Percentiles rank a stretch among this genome's conserved stretches.
phyloP scores from a whole-genome alignment of 495 filamentous ascomycete genomes.

The Tuber aestivum region DNA sequence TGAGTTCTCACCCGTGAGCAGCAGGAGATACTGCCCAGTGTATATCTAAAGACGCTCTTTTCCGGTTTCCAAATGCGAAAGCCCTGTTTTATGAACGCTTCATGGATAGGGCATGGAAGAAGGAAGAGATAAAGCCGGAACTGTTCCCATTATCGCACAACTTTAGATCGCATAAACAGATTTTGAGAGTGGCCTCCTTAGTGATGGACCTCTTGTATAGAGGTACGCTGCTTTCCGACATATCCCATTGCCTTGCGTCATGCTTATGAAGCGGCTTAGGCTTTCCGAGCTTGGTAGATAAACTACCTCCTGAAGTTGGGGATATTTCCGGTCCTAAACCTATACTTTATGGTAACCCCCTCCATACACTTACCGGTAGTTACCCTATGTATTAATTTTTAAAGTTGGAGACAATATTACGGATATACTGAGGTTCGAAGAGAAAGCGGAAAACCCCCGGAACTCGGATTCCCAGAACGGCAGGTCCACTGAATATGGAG shows the following conservation, averaged over 20 bases:
- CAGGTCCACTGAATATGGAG: conserved; percentile 44
- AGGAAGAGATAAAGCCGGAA: conserved; percentile 37
- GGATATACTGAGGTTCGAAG: not conserved
- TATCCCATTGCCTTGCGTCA: not conserved
- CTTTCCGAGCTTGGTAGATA: conserved; percentile 47
- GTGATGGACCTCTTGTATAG: conserved; percentile 42
- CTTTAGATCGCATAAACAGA: conserved; percentile 48
- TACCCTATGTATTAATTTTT: not conserved
- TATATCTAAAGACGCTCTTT: conserved; percentile 48
- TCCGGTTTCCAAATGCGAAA: conserved; percentile 47
- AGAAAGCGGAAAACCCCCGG: not conserved
- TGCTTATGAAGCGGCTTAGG: conserved; percentile 17
- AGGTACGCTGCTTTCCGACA: conserved; percentile 14
- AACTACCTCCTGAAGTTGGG: conserved; percentile 45
- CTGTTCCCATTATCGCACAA: conserved; percentile 45
- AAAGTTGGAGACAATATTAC: not conserved
- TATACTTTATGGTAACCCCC: conserved; percentile 42
- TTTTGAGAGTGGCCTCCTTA: conserved; percentile 30
- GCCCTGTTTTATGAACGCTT: conserved; percentile 45
- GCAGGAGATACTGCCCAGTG: conserved; percentile 49
- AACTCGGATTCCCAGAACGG: not conserved
- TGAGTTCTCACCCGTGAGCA: conserved; percentile 6
- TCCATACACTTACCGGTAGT: not conserved
- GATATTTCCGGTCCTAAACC: conserved; percentile 45
- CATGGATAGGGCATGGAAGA: conserved; percentile 4